Percentiles rank a stretch among this genome's conserved stretches.
Evolutionary conservation across 768 basidiomycete species (phyloP).

Genomic region (Tulasnella sp.): DNA sequence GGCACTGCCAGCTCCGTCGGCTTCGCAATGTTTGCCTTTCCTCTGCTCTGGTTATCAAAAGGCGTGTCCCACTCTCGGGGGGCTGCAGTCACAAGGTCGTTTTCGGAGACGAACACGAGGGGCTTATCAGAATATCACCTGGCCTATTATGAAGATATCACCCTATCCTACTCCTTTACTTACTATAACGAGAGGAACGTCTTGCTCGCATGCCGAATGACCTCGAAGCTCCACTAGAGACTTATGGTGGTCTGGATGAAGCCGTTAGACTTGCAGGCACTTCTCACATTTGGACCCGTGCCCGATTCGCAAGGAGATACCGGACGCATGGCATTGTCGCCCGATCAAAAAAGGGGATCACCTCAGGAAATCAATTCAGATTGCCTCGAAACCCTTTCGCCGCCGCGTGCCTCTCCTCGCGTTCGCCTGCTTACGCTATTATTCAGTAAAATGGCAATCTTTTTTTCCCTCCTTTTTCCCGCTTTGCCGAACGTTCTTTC

Average conservation of each 20-base stretch:
- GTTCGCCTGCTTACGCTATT: background rate
- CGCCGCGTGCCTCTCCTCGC: background rate
- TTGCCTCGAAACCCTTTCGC: background rate
- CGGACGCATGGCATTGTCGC: background rate
- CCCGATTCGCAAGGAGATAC: background rate
- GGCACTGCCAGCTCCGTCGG: background rate
- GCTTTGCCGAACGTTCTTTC: background rate
- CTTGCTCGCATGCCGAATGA: background rate
- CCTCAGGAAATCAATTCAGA: background rate
- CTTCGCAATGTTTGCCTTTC: background rate
- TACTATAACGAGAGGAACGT: background rate
- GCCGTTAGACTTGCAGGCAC: conserved; percentile 1
- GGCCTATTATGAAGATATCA: background rate
- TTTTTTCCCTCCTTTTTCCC: background rate
- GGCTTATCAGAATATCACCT: background rate
- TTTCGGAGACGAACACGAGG: background rate
- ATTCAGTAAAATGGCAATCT: background rate
- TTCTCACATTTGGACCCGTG: background rate
- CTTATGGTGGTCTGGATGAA: background rate
- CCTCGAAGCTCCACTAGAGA: background rate
- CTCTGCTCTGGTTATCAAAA: background rate
- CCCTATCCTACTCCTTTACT: background rate
- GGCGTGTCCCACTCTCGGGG: background rate
- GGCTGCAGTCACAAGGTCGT: background rate
- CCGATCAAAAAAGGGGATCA: conserved; percentile 1